These are phyloP conservation scores for Clonostachys solani DNA, from an alignment of 2,329 filamentous ascomycete species.

Conservation along the genomic window DNA sequence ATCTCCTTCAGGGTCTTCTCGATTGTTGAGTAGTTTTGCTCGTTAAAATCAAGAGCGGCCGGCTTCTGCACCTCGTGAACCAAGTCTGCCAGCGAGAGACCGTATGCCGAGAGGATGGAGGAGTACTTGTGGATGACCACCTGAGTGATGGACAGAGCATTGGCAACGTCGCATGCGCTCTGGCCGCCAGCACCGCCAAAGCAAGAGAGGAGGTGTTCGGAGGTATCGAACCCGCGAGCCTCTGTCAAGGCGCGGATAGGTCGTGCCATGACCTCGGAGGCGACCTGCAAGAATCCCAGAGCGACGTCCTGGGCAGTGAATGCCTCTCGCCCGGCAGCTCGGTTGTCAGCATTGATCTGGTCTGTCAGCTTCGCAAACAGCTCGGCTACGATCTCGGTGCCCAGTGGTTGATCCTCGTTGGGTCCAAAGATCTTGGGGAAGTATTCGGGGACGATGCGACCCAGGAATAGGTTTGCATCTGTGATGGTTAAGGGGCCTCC, in stretches of 20 bases:
- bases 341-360: slow-evolving; percentile 27
- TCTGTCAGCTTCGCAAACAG: slow-evolving; percentile 32
- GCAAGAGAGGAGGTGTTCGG: slow-evolving; percentile 21
- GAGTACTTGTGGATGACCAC: slow-evolving; percentile 36
- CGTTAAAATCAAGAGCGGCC: slow-evolving; percentile 13
- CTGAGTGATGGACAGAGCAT: slow-evolving; percentile 29
- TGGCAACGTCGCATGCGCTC: slow-evolving; percentile 34
- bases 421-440: slow-evolving; percentile 71
- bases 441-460: slow-evolving; percentile 50
- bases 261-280: slow-evolving; percentile 72
- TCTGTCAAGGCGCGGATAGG: slow-evolving; percentile 73
- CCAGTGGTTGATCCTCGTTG: slow-evolving; percentile 52
- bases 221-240: slow-evolving; percentile 34
- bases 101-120: slow-evolving; percentile 34
- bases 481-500: slow-evolving; percentile 68
- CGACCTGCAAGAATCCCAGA: slow-evolving; percentile 70
- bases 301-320: slow-evolving; percentile 38
- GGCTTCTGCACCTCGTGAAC: slow-evolving; percentile 21
- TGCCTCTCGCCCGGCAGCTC: slow-evolving; percentile 12
- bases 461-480: slow-evolving; percentile 66
- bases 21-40: too few relatives aligned
- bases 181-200: slow-evolving; percentile 74
- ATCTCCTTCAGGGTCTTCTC: neutral
- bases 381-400: slow-evolving; percentile 24
- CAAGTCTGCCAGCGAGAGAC: slow-evolving; percentile 33